A percentile compares a stretch with the other conserved stretches of the same genome.
phyloP scores from a whole-genome alignment of 148 eudicot genomes.

The Vaccinium corymbosum region DNA sequence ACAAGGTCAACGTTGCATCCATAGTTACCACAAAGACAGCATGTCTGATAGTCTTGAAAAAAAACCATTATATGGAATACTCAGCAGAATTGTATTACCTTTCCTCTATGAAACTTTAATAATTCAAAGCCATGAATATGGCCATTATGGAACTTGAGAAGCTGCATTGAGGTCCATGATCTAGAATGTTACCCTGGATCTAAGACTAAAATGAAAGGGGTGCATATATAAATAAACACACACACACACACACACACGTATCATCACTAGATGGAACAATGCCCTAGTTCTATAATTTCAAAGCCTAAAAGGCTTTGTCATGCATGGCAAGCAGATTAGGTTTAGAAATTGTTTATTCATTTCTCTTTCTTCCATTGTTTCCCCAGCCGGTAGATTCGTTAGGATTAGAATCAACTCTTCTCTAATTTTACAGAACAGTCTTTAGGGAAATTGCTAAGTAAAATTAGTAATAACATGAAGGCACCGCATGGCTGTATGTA shows the following conservation, averaged over 20 bases:
- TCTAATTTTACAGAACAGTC: not conserved
- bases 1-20: not conserved
- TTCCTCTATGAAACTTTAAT: not conserved
- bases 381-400: not conserved
- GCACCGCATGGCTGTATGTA: not conserved
- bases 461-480: not conserved
- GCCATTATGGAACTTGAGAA: not conserved
- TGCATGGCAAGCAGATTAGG: not conserved
- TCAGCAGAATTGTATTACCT: not conserved
- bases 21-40: not conserved
- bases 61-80: not conserved
- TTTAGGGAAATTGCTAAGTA: not conserved
- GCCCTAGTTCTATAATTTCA: not conserved
- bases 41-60: not conserved
- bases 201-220: not conserved
- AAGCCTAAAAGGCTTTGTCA: not conserved
- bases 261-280: not conserved
- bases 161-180: not conserved
- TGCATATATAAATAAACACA: too few relatives aligned
- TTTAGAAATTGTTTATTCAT: not conserved
- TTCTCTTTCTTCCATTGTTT: not conserved
- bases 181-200: not conserved
- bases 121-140: not conserved
- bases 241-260: not conserved
- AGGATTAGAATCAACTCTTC: not conserved